phyloP scores from a whole-genome alignment of 2,329 filamentous ascomycete genomes.

The Thermoascus crustaceus region DNA sequence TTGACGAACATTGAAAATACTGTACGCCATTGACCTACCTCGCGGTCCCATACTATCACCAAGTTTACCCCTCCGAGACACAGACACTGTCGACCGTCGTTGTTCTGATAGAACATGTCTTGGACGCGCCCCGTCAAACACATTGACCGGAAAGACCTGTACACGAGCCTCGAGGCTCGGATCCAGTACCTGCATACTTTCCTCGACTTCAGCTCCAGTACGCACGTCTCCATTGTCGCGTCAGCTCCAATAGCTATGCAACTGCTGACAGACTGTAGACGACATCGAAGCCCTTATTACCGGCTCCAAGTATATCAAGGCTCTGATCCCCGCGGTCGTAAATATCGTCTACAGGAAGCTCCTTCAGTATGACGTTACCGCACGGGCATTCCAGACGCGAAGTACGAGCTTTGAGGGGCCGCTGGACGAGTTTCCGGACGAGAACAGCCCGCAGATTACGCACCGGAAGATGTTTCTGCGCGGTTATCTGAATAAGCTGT shows the following conservation, averaged over 20 bases:
- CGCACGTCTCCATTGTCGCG: conserved; percentile 20
- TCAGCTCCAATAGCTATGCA: conserved; percentile 1
- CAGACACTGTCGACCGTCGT: too few relatives aligned
- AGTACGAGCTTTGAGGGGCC: conserved; percentile 58
- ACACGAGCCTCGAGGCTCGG: conserved; percentile 60
- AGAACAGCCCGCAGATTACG: conserved; percentile 65
- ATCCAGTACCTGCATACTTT: conserved; percentile 68
- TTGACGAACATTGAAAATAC: too few relatives aligned
- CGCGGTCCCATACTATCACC: too few relatives aligned
- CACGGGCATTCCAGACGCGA: conserved; percentile 60
- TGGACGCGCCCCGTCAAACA: conserved; percentile 40
- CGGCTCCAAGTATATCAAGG: conserved; percentile 68
- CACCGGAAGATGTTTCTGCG: conserved; percentile 69
- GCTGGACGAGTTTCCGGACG: conserved; percentile 54
- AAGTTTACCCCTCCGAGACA: too few relatives aligned
- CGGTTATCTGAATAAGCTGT: conserved; percentile 68
- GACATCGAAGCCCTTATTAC: conserved; percentile 63
- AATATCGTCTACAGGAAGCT: conserved; percentile 81
- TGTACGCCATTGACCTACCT: too few relatives aligned
- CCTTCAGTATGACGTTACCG: conserved; percentile 72
- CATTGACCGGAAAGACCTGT: conserved; percentile 62
- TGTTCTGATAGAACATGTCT: conserved; percentile 4
- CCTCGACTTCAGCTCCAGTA: conserved; percentile 65
- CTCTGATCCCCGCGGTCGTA: conserved; percentile 73
- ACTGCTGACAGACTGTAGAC: conserved; percentile 37